Conservation (phyloP, 192 early-diverging fungal genomes). For the Pilaira anomala region DNA sequence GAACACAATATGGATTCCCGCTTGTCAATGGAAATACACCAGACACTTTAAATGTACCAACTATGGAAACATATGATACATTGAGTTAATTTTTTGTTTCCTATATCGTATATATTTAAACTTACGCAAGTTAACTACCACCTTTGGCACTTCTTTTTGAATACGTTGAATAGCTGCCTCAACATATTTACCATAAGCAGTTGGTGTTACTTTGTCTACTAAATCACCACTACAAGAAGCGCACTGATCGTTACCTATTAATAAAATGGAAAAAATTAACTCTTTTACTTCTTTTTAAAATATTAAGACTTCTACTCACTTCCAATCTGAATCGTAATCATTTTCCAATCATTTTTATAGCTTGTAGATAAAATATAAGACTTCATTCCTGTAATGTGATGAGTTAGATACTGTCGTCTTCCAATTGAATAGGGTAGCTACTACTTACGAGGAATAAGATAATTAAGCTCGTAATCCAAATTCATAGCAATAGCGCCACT, state of each 20-base stretch:
- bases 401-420: too few species aligned
- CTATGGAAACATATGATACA: not conserved
- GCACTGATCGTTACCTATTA: constrained; percentile 24
- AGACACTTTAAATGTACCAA: constrained; percentile 28
- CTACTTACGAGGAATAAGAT: constrained; percentile 33
- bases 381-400: constrained; percentile 4
- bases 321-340: constrained; percentile 24
- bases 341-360: constrained; percentile 19
- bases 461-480: constrained; percentile 41
- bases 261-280: not conserved
- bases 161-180: constrained; percentile 20
- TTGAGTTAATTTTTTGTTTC: not conserved
- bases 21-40: constrained; percentile 13
- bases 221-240: constrained; percentile 3
- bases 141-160: constrained; percentile 9
- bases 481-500: constrained; percentile 47
- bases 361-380: constrained; percentile 1
- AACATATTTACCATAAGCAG: constrained; percentile 16
- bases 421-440: not conserved
- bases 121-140: constrained; percentile 26
- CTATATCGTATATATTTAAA: not conserved
- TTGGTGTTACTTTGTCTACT: not conserved
- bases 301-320: constrained; percentile 4
- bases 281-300: not conserved
- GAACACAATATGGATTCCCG: constrained; percentile 19